phyloP scores from a whole-genome alignment of 805 yeast species.

The Isabelozyma gotoi region DNA sequence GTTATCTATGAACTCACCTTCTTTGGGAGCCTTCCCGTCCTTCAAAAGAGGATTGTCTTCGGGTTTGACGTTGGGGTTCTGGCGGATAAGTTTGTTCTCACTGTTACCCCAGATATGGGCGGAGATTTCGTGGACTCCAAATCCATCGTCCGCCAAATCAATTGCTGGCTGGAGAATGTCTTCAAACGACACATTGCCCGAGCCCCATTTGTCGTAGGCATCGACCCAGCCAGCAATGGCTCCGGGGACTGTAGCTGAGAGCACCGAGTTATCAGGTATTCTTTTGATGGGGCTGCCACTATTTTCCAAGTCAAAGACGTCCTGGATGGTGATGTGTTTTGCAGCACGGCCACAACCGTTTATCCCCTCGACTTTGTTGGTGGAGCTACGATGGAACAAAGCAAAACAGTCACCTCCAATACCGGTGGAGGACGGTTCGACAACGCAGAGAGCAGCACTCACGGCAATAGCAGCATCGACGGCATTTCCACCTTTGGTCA shows the following conservation, averaged over 20 bases:
- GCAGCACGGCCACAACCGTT: conserved; percentile 81
- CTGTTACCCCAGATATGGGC: conserved; percentile 47
- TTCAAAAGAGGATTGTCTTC: conserved; percentile 34
- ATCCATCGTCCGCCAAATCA: conserved; percentile 67
- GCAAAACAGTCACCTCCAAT: conserved; percentile 70
- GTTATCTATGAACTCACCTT: conserved; percentile 60
- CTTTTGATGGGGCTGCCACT: conserved; percentile 46
- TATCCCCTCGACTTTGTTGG: conserved; percentile 58
- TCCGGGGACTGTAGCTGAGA: conserved; percentile 73
- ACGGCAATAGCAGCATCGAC: conserved; percentile 65
- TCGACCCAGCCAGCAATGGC: conserved; percentile 81
- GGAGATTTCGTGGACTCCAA: conserved; percentile 61
- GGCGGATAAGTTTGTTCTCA: conserved; percentile 36
- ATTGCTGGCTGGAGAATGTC: conserved; percentile 66
- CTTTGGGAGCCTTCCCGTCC: conserved; percentile 43
- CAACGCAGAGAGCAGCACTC: conserved; percentile 52
- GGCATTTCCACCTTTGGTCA: conserved; percentile 72
- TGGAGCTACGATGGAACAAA: conserved; percentile 50
- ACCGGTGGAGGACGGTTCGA: conserved; percentile 64
- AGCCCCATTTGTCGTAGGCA: conserved; percentile 68
- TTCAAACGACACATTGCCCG: conserved; percentile 58
- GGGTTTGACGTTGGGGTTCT: conserved; percentile 32
- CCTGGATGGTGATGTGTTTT: conserved; percentile 45
- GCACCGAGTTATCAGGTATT: conserved; percentile 52
- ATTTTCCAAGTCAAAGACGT: conserved; percentile 38